A percentile compares a stretch with the other conserved stretches of the same genome.
These are phyloP conservation scores for Mollisiaceae sp. DNA, from an alignment of 2,329 filamentous ascomycete species.

Conservation along the genomic window DNA sequence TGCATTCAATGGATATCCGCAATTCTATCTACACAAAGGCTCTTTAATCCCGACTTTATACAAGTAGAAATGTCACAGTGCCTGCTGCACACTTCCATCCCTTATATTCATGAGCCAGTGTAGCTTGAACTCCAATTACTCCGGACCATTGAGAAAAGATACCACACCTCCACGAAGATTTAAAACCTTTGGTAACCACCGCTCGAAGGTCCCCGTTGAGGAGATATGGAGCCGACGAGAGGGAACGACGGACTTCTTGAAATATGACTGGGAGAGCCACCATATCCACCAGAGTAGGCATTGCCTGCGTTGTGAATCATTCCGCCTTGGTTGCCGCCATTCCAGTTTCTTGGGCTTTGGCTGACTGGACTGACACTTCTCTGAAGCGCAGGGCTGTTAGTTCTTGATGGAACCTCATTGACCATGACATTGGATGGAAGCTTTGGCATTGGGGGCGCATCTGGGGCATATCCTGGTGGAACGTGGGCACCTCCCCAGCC, in stretches of 20 bases:
- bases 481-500: slow-evolving; percentile 36
- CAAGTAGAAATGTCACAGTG: slow-evolving; percentile 11
- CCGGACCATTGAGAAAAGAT: slow-evolving; percentile 9
- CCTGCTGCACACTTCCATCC: slow-evolving; percentile 9
- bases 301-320: slow-evolving; percentile 29
- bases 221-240: slow-evolving; percentile 13
- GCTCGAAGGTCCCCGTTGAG: slow-evolving; percentile 21
- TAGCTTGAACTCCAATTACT: slow-evolving; percentile 12
- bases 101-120: slow-evolving; percentile 10
- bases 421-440: slow-evolving; percentile 15
- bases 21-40: background rate
- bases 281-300: slow-evolving; percentile 28
- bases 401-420: slow-evolving; percentile 26
- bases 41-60: slow-evolving; percentile 1
- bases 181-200: slow-evolving; percentile 24
- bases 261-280: slow-evolving; percentile 18
- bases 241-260: slow-evolving; percentile 27
- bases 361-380: slow-evolving; percentile 22
- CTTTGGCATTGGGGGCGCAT: slow-evolving; percentile 21
- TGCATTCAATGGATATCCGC: slow-evolving; percentile 5
- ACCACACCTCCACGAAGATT: background rate
- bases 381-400: slow-evolving; percentile 20
- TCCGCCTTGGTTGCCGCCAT: slow-evolving; percentile 30
- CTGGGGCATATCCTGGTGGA: slow-evolving; percentile 13
- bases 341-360: slow-evolving; percentile 29